Conservation (phyloP, 2,329 filamentous ascomycete species). For the Paraphaeosphaeria minitans region DNA sequence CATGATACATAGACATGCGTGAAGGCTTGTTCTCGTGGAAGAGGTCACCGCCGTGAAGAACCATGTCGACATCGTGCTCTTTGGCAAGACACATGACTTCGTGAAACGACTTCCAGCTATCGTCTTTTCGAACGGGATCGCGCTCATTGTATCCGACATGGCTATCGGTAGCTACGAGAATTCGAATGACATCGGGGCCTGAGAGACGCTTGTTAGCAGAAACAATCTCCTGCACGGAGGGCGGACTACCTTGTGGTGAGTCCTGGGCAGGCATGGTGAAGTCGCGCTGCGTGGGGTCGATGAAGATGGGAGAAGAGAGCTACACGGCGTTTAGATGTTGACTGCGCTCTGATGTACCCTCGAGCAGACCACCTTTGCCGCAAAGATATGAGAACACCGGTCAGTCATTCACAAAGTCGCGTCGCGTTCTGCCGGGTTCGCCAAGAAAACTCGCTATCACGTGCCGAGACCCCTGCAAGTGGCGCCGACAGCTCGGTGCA, state of each 20-base stretch:
- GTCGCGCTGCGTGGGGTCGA: neutral
- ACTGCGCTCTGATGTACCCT: too few relatives aligned
- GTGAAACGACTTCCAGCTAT: constrained; percentile 96
- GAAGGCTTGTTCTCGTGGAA: constrained; percentile 99
- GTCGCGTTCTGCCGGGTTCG: constrained; percentile 9
- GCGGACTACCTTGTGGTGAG: constrained; percentile 31
- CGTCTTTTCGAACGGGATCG: constrained; percentile 91
- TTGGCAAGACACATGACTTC: constrained; percentile 91
- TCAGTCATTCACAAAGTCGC: constrained; percentile 2
- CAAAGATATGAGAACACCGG: neutral
- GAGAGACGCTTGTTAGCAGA: constrained; percentile 15
- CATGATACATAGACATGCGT: constrained; percentile 93
- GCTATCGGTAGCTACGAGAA: constrained; percentile 93
- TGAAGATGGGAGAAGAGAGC: neutral
- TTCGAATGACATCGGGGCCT: constrained; percentile 85
- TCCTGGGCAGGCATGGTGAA: constrained; percentile 33
- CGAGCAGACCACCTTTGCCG: neutral
- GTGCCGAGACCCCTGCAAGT: constrained; percentile 13
- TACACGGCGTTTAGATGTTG: neutral
- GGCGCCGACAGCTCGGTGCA: neutral
- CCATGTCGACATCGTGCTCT: constrained; percentile 94
- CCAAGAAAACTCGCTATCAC: constrained; percentile 19
- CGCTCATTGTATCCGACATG: constrained; percentile 97
- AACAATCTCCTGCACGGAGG: neutral
- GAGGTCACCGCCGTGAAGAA: constrained; percentile 89